These are phyloP conservation scores for Penicillium daleae DNA, from an alignment of 495 filamentous ascomycete species.

Conservation along the genomic window DNA sequence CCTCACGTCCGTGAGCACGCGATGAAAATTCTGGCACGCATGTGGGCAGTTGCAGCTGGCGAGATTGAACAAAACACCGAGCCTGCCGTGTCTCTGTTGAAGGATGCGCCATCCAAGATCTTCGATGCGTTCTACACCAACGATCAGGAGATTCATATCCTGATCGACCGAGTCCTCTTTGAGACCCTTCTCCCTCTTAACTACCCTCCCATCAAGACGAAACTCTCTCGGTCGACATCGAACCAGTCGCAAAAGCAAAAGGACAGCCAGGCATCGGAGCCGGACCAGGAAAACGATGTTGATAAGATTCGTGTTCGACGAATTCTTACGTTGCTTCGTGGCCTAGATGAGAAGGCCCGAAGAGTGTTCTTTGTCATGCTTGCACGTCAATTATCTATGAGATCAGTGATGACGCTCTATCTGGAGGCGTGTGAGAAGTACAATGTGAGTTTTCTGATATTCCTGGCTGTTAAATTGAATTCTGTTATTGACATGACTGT, in stretches of 20 bases:
- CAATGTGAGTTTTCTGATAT: conserved; percentile 54
- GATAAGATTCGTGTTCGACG: conserved; percentile 87
- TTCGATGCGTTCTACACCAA: conserved; percentile 90
- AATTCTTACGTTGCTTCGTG: conserved; percentile 77
- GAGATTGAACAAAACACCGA: conserved; percentile 87
- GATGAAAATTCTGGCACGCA: conserved; percentile 78
- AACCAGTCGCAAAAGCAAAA: conserved; percentile 64
- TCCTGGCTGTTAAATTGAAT: not conserved
- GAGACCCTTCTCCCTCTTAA: conserved; percentile 82
- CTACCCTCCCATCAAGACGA: conserved; percentile 80
- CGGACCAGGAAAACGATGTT: conserved; percentile 62
- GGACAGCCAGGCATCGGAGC: conserved; percentile 50
- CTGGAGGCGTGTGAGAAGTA: conserved; percentile 81
- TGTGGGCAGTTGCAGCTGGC: conserved; percentile 89
- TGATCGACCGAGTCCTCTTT: conserved; percentile 84
- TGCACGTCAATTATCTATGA: conserved; percentile 69
- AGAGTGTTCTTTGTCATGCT: conserved; percentile 90
- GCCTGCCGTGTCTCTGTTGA: conserved; percentile 67
- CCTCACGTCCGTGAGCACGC: conserved; percentile 80
- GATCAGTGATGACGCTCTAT: conserved; percentile 70
- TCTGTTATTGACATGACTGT: conserved; percentile 30
- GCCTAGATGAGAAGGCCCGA: conserved; percentile 76
- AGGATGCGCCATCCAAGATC: conserved; percentile 81
- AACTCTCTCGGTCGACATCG: conserved; percentile 60
- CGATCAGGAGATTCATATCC: conserved; percentile 79